Base-by-base conservation (phyloP, 2,329 filamentous ascomycete genomes). In the Microascus cirrosus region DNA sequence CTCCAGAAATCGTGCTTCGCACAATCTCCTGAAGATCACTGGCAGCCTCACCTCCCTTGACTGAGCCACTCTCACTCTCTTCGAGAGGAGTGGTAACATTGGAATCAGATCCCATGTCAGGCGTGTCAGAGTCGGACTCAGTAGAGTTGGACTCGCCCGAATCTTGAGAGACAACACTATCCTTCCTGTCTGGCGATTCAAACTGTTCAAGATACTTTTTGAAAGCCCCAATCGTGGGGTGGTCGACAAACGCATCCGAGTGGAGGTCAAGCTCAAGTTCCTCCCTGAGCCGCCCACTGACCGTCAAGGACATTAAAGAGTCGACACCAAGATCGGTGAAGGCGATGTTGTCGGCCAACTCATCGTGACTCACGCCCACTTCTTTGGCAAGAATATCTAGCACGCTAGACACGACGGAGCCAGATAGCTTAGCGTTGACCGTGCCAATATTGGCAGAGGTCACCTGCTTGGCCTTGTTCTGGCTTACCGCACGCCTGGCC, bases 1-100 rank as follows among this genome's bases (percentile, higher is more conserved):
- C 86, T 42, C 79, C 75, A n/a, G 85, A 82, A 61, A 89, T 83
- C 58, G 85, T 87, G 57, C 80, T 78, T 68, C 86, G 83, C 53
- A 88, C 77, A 63, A 79, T 68, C 66, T 75, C 65, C 72, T 77
- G 71, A 42, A 80, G 65, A 66, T 76, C 73, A 24, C 45, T 24
- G 20, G 22, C 45, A n/a, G 45, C 22, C 62, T 74, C 69, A 53
- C 71, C 67, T 18, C 72, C 71, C 64, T 80, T 79, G 56, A 72
- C 66, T 0, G 74, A 74, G 55, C 77, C 78, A 55, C 72, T 76
- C 18, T 79, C 73, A 62, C 77, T 81, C 59, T 78, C 74, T 59
- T 81, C 79, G 20, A 74, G 69, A 50, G 77, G 77, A 24, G 80
- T 80, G 45, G 81, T 84, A 39, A 81, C 69, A 48, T 74, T 71